Evolutionary conservation across 805 yeast species (phyloP), one percentile per base, ranked within the genome.

Genomic region (Candida dendrica): DNA sequence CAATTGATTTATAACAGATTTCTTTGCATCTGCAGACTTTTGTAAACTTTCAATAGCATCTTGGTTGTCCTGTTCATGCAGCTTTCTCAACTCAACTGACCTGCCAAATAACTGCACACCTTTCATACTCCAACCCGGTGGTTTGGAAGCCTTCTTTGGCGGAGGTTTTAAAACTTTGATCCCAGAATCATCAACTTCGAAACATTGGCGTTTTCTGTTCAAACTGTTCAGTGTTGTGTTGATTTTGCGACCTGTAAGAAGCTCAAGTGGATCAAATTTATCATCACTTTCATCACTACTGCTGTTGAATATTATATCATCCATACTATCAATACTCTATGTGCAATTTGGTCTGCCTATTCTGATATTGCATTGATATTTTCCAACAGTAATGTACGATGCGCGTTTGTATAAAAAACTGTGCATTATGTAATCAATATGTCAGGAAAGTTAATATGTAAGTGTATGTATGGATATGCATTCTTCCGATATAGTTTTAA

Each of bases 1-100:
- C 15, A 43, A 15, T 7, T 33, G n/a, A 2, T 15, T 8, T n/a
- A 19, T 17, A 3, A 45, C 6, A 4, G 14, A 31, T 1, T 37
- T 18, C 4, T 18, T n/a, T 4, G 31, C 3, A 1, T 18, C 19
- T 3, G 37, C 34, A 5, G 38, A 42, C 34, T 40, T 30, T 14
- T 32, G 15, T 6, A 48, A 18, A n/a, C 15, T 15, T 5, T 19
- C 13, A 5, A 40, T 4, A 3, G 51, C 47, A 3, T 32, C 19
- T 7, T 35, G 19, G 2, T 35, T 30, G 15, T 45, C 50, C 6
- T 38, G 18, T 15, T 32, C 27, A 14, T 49, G 49, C 5, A 42
- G 11, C 18, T 20, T 19, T 6, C 5, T 17, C 26, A 45, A 18
- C 6, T 45, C 39, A 13, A 20, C 34, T 1, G 45, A 31, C 13